Base-by-base conservation (phyloP, 2,329 filamentous ascomycete genomes). In the Paradendryphiella salina region DNA sequence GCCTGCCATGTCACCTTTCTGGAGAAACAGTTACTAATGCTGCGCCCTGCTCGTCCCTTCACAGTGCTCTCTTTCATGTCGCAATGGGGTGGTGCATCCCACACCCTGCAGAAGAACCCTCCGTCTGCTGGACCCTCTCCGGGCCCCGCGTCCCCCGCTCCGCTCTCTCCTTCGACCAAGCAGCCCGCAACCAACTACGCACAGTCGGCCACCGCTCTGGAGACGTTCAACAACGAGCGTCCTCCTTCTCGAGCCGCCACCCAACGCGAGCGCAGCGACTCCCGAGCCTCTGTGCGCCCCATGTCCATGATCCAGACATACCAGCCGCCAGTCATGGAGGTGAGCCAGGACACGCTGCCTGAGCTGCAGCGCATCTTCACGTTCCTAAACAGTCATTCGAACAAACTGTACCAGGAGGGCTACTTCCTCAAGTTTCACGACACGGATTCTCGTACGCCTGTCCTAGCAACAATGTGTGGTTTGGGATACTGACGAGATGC, bases 371-470 rank as follows among this genome's bases (percentile, higher is more conserved):
- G 92, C 58, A 92, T 97, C 66, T 97, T 97, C 75, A 89, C 85
- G 54, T 94, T 90, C 69, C 82, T 99, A 60, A 97, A 96, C 76
- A 94, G 88, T 75, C 94, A 99, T 73, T 87, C 85, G 50, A 96
- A 96, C 75, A 97, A 97, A 76, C 79, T 97, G 48, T 99, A 97
- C 72, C 92, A 96, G 64, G 94, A 99, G 76, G 94, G 94, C 31
- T 99, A 97, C 70, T 97, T 99, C 62, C 77, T 99, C 63, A 99
- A 97, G 76, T 79, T 99, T 40, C 93, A 96, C 73, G 94, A 99
- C 73, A 85, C 96, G 63, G 95, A 97, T 68, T 87, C 85, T 47
- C 86, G 92, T 96, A 82, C 64, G 90, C 83, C 51, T 28, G 18
- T 13, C 26, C 23, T 46, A 13, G 48, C 33, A 37, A 35, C 18